Evolutionary conservation across 2,329 filamentous ascomycete genomes (phyloP), one percentile per base, ranked within the genome.

Genomic region (Stemphylium beticola): DNA sequence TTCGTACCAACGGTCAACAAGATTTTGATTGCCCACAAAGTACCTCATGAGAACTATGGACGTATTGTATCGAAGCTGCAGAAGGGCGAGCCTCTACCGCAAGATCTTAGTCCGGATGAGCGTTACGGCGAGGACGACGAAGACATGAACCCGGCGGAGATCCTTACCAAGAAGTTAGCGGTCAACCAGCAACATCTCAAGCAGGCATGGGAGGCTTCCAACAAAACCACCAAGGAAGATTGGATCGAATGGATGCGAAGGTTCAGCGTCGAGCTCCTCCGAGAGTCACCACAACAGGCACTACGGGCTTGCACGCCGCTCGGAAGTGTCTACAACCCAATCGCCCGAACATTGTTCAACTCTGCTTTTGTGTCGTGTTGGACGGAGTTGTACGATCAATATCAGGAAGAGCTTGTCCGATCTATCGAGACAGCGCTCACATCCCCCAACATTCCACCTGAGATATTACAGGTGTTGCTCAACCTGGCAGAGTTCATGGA

Each of bases 401-500:
- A 96, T 68, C 95, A 98, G 69, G 93, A 99, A 71, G 95, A 99
- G 73, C 84, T 99, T 36, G 96, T 99, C 45, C 88, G 90, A 48
- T 96, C 96, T 20, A 96, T 99, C 47, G 95, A 99, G 74, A 92
- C 90, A 58, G 95, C 96, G 0, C 90, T 99, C 64, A 95, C 92
- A 49, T 98, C 93, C 3, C 90, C 93, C 47, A 93, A 97, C 65
- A 96, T 99, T 11, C 93, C 95, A 0, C 95, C 96, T 0, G 96
- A 99, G 74, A 89, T 99, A 62, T 81, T 99, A 8, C 93, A 96
- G 57, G 89, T 97, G 44, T 82, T 99, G 24, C 85, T 99, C 43
- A 99, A 99, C 69, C 83, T 99, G 45, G 95, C 95, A 18, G 95
- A 99, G 73, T 99, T 99, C 75, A 99, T 99, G 95, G 95, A 99